Conservation (phyloP, 176 grass and related monocot genomes). For the Oropetium thomaeum region DNA sequence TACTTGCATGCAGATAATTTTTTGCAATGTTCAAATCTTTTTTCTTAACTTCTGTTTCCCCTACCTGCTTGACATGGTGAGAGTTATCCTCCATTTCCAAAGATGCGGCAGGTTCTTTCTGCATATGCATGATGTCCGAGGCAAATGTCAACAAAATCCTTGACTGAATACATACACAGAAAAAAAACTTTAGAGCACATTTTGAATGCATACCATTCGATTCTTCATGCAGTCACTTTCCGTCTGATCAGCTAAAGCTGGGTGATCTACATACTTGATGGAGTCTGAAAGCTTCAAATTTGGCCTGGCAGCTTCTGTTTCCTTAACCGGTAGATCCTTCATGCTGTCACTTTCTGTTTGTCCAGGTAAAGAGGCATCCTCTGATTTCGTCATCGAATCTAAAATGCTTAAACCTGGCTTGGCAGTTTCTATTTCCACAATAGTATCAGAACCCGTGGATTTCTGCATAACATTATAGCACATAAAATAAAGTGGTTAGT, state of each 20-base stretch:
- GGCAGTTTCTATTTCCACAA: slow-evolving; percentile 14
- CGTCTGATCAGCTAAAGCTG: slow-evolving; percentile 24
- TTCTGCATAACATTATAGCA: not conserved
- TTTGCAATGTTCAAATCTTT: slow-evolving; percentile 13
- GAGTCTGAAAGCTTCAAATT: not conserved
- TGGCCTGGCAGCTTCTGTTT: slow-evolving; percentile 20
- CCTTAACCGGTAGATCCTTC: slow-evolving; percentile 18
- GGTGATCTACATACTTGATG: not conserved
- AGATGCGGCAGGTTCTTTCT: slow-evolving; percentile 35
- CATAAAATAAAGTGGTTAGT: slow-evolving; percentile 4
- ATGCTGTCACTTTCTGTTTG: slow-evolving; percentile 24
- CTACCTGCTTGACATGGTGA: slow-evolving; percentile 26
- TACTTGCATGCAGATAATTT: slow-evolving; percentile 26
- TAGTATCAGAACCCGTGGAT: not conserved
- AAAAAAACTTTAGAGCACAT: slow-evolving; percentile 8
- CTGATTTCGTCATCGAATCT: not conserved
- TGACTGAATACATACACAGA: slow-evolving; percentile 22
- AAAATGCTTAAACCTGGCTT: slow-evolving; percentile 16
- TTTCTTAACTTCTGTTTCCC: slow-evolving; percentile 17
- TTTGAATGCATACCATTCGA: not conserved
- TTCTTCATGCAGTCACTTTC: slow-evolving; percentile 19
- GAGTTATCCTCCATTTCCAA: slow-evolving; percentile 30
- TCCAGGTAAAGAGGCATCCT: not conserved
- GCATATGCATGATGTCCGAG: slow-evolving; percentile 16
- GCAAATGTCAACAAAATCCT: not conserved